Base-by-base conservation (phyloP, 495 filamentous ascomycete genomes). In the Xylaria grammica region DNA sequence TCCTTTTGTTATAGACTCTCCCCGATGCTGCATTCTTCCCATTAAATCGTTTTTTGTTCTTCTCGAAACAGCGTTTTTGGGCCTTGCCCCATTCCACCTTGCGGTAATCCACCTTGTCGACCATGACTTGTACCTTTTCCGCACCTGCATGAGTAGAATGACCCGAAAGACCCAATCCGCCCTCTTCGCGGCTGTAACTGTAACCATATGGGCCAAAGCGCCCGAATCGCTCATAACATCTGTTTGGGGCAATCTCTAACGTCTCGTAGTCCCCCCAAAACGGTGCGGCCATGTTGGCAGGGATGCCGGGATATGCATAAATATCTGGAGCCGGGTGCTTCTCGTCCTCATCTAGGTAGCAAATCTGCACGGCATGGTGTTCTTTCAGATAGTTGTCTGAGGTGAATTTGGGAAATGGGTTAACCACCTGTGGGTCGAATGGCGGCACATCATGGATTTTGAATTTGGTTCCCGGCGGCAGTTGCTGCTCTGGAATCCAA, bases 181-280 rank as follows among this genome's bases (percentile, higher is more conserved):
- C 92, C 74, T 84, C 84, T 61, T 83, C 82, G 6, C 77, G 74
- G n/a, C 81, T 84, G 67, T 96, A 96, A n/a, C 92, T 93, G 55
- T 88, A 82, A 0, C 92, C 92, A 67, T 96, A 96, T 0, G 91
- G 86, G 0, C 92, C 92, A 7, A 93, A 78, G 55, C 91, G 84
- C 27, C 92, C 92, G 76, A 89, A 94, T 0, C 92, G 84, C 61
- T 96, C 92, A 75, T 92, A 96, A 75, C 92, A 96, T 48, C 93
- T 80, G 69, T 92, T 87, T 54, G 93, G 85, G 29, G 84, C 84
- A 42, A 94, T 77, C 1, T 86, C 90, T 24, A 95, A 70, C 55
- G 89, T 75, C 8, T 86, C 80, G 72, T 94, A 88, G 3, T 87
- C 89, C 0, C 92, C 92, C 77, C 92, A 88, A 7, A 86, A 81